Percentiles rank a stretch among this genome's conserved stretches.
These are phyloP conservation scores for Pythium pectinolyticum DNA, from an alignment of 352 stramenopile genomes.

Conservation along the genomic window DNA sequence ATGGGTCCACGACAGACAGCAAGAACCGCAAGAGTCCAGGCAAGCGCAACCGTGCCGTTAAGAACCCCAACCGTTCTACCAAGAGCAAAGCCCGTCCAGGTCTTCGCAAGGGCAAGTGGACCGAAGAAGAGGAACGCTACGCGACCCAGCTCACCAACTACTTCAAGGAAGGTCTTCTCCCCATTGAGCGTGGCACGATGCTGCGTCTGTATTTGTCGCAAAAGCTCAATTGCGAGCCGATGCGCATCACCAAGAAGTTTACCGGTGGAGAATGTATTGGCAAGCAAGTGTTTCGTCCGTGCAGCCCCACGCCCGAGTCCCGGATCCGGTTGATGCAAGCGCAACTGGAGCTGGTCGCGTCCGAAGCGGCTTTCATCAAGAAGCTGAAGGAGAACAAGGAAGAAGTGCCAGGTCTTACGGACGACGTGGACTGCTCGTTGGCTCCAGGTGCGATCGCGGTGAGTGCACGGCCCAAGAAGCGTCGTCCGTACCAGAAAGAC, in stretches of 20 bases:
- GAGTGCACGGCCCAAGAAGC: slow-evolving; percentile 35
- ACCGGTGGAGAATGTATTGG: slow-evolving; percentile 89
- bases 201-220: slow-evolving; percentile 89
- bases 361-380: slow-evolving; percentile 79
- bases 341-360: slow-evolving; percentile 64
- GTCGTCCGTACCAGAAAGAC: slow-evolving; percentile 26
- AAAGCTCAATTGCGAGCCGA: slow-evolving; percentile 91
- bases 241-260: slow-evolving; percentile 94
- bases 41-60: slow-evolving; percentile 55
- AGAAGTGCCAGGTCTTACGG: slow-evolving; percentile 49
- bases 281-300: slow-evolving; percentile 87
- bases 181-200: slow-evolving; percentile 87
- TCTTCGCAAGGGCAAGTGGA: slow-evolving; percentile 87
- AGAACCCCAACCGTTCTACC: slow-evolving; percentile 65
- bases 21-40: slow-evolving; percentile 50
- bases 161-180: slow-evolving; percentile 83
- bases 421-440: slow-evolving; percentile 48
- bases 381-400: slow-evolving; percentile 79
- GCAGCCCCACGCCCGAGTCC: slow-evolving; percentile 63
- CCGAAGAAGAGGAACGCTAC: slow-evolving; percentile 77
- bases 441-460: slow-evolving; percentile 25
- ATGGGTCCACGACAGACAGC: slow-evolving; percentile 8
- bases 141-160: slow-evolving; percentile 76
- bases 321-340: slow-evolving; percentile 71
- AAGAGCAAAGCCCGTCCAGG: slow-evolving; percentile 86